Conservation (phyloP, 495 filamentous ascomycete genomes). For the Margaritispora aquatica region DNA sequence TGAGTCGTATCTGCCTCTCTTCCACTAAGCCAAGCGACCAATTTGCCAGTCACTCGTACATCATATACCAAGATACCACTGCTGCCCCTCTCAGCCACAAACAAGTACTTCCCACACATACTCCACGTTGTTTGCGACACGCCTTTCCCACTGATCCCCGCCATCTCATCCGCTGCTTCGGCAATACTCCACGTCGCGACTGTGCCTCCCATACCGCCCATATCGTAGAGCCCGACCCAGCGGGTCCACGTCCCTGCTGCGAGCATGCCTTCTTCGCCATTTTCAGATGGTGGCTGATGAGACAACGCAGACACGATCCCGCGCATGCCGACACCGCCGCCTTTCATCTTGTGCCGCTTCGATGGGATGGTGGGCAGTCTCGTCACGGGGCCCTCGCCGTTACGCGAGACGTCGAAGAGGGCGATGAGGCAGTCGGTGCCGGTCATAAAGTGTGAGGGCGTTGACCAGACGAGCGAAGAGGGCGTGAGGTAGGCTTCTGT, state of each 20-base stretch:
- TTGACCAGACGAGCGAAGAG: conserved; percentile 63
- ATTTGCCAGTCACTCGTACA: conserved; percentile 61
- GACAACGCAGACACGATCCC: conserved; percentile 69
- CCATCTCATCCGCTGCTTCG: conserved; percentile 29
- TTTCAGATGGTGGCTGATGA: conserved; percentile 27
- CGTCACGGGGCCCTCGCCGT: conserved; percentile 55
- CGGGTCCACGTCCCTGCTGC: conserved; percentile 81
- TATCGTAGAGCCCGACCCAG: conserved; percentile 70
- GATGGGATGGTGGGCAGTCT: conserved; percentile 68
- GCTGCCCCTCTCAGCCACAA: conserved; percentile 78
- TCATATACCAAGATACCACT: conserved; percentile 75
- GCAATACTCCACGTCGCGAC: conserved; percentile 59
- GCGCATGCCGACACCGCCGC: conserved; percentile 72
- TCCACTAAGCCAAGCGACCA: conserved; percentile 65
- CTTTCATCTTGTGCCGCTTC: conserved; percentile 62
- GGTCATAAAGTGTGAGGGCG: conserved; percentile 59
- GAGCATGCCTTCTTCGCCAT: conserved; percentile 48
- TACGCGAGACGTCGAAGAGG: conserved; percentile 68
- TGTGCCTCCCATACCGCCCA: conserved; percentile 55
- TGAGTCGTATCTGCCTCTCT: conserved; percentile 70
- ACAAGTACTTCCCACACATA: conserved; percentile 78
- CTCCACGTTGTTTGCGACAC: conserved; percentile 76
- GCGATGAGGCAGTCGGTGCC: conserved; percentile 69
- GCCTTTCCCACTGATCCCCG: conserved; percentile 53
- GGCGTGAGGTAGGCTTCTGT: conserved; percentile 78